phyloP scores from a whole-genome alignment of 176 grass and related monocot genomes.

The Musa troglodytarum region DNA sequence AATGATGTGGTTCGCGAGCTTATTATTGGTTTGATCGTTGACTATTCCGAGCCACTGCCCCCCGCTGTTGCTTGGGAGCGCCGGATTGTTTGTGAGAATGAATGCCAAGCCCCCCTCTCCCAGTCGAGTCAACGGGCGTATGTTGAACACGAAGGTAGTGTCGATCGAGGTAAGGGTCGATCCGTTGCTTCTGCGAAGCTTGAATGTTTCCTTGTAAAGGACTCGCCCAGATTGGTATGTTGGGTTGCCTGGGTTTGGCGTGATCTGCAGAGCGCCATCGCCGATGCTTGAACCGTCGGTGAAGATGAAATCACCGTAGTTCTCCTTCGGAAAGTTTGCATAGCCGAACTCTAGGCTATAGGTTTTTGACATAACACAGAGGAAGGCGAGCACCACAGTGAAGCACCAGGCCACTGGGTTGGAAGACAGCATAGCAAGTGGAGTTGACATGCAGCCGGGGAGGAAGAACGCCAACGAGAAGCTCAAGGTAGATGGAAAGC shows the following conservation, averaged over 20 bases:
- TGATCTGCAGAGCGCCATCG: constrained; percentile 33
- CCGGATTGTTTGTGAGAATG: constrained; percentile 36
- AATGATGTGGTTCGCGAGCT: constrained; percentile 19
- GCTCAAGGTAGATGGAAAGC: no score
- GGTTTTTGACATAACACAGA: background rate
- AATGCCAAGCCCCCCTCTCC: constrained; percentile 41
- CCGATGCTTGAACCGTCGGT: background rate
- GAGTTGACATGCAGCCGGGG: no score
- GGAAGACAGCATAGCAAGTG: no score
- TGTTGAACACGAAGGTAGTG: constrained; percentile 37
- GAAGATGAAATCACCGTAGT: background rate
- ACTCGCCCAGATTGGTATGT: constrained; percentile 26
- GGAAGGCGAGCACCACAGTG: background rate
- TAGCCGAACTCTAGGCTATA: background rate
- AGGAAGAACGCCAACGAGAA: no score
- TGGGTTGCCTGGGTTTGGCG: constrained; percentile 23
- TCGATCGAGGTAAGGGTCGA: constrained; percentile 22
- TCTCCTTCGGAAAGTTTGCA: background rate
- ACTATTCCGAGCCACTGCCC: constrained; percentile 35
- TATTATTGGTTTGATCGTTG: constrained; percentile 18
- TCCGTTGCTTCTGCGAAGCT: constrained; percentile 20
- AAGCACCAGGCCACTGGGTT: no score
- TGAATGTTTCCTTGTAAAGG: constrained; percentile 23
- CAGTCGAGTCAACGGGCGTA: constrained; percentile 3
- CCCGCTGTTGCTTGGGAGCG: constrained; percentile 27